Evolutionary conservation across 1,284 basidiomycete species (phyloP).

Genomic region (Thelephora terrestris): DNA sequence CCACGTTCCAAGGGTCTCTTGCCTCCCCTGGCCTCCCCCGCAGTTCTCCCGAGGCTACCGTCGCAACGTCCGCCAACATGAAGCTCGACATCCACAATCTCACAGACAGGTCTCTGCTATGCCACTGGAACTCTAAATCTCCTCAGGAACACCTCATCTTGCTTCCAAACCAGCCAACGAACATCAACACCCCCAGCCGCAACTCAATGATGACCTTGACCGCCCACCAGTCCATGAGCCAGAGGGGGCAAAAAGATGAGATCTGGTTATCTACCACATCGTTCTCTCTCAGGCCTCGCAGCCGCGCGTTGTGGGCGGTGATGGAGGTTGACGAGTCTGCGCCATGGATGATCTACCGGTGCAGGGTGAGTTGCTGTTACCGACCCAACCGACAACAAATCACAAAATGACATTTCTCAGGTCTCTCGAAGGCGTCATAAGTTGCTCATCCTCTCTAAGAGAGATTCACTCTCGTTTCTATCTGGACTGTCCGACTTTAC

Average conservation of each 20-base stretch:
- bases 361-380: conserved; percentile 30
- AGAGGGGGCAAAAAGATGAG: conserved; percentile 7
- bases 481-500: conserved; percentile 55
- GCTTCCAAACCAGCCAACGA: conserved; percentile 18
- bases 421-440: conserved; percentile 24
- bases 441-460: conserved; percentile 44
- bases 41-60: not conserved
- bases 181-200: conserved; percentile 14
- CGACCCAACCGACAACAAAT: not conserved
- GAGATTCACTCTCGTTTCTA: conserved; percentile 52
- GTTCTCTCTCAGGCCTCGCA: conserved; percentile 9
- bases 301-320: conserved; percentile 29
- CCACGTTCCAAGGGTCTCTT: not conserved
- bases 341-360: conserved; percentile 48
- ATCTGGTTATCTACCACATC: conserved; percentile 1
- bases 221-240: not conserved
- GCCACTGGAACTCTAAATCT: conserved; percentile 7
- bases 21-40: not conserved
- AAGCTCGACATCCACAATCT: conserved; percentile 36
- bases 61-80: conserved; percentile 21
- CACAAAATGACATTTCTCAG: conserved; percentile 10
- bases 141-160: conserved; percentile 10
- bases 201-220: conserved; percentile 6
- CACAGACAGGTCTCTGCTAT: conserved; percentile 27
- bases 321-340: conserved; percentile 30